Evolutionary conservation across 495 filamentous ascomycete genomes (phyloP), one percentile per base, ranked within the genome.

Genomic region (Penicillium macrosclerotiorum): DNA sequence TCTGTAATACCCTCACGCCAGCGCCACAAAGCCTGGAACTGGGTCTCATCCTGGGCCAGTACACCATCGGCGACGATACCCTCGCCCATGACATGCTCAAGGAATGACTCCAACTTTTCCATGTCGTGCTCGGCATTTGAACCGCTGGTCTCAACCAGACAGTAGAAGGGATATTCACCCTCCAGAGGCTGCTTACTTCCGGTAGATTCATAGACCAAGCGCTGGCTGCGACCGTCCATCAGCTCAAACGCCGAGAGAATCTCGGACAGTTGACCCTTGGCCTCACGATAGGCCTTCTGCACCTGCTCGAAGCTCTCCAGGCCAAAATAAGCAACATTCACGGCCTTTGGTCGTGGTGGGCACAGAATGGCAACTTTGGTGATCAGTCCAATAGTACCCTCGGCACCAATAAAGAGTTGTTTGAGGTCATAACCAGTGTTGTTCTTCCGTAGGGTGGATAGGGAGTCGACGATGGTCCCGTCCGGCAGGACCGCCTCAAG

Each of bases 351-450:
- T 8, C 89, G 83, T 51, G 89, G 89, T 0, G 94, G 91, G 60
- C 91, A 96, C 25, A 90, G 72, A 41, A 98, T 86, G 0, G 90
- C 91, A 19, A 96, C 77, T 14, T 78, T 89, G 14, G 93, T 98
- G 51, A 98, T 86, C 56, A 97, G 84, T 35, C 93, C 93, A 47
- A 98, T 84, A 6, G 93, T 97, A 16, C 93, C 93, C 63, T 98
- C 93, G 17, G 82, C 82, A 16, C 93, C 93, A 52, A 98, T 94
- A 65, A 97, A 96, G 17, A 98, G 79, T 67, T 98, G 93, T 75
- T 98, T 98, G 32, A 98, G 69, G 60, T 97, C 93, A 65, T 96
- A 97, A 17, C 93, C 93, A 42, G 87, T 98, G 70, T 98, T 98
- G 76, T 98, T 97, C 74, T 98, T 98, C 38, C 94, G 84, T 29